These are phyloP conservation scores for Lasiosphaeriaceae sp. DNA, from an alignment of 495 filamentous ascomycete genomes.

Conservation along the genomic window DNA sequence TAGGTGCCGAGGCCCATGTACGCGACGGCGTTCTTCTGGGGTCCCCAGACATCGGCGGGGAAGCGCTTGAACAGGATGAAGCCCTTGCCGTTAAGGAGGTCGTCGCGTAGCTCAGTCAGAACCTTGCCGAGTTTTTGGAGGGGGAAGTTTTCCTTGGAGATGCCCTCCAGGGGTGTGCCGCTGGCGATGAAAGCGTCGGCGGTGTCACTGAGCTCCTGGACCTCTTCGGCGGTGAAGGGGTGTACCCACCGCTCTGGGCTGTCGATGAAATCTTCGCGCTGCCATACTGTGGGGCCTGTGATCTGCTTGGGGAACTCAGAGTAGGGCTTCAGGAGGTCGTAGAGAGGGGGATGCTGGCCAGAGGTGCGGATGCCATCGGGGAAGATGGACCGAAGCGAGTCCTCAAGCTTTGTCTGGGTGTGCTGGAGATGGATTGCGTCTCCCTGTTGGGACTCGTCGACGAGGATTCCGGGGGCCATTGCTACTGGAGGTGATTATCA, in stretches of 20 bases:
- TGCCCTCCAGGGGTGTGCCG: slow-evolving; percentile 64
- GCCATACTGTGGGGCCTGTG: slow-evolving; percentile 74
- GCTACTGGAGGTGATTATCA: not conserved
- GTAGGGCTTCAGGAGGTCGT: slow-evolving; percentile 63
- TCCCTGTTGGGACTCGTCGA: slow-evolving; percentile 19
- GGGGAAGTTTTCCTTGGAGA: slow-evolving; percentile 66
- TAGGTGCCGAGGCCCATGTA: slow-evolving; percentile 90
- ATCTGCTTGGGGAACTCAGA: slow-evolving; percentile 70
- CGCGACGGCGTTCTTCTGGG: slow-evolving; percentile 73
- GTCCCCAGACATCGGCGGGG: slow-evolving; percentile 72
- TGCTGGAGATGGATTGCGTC: not conserved
- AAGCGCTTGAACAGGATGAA: slow-evolving; percentile 88
- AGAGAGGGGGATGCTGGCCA: slow-evolving; percentile 75
- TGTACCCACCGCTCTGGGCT: slow-evolving; percentile 79
- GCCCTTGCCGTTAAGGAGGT: slow-evolving; percentile 78
- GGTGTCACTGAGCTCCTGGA: slow-evolving; percentile 61
- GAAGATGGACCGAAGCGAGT: slow-evolving; percentile 32
- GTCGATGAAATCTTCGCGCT: slow-evolving; percentile 63
- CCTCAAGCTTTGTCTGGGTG: slow-evolving; percentile 17
- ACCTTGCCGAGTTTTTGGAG: slow-evolving; percentile 58
- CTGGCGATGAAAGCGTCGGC: slow-evolving; percentile 65
- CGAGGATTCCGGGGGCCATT: slow-evolving; percentile 34
- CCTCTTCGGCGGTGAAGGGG: slow-evolving; percentile 60
- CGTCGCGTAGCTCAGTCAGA: slow-evolving; percentile 56
- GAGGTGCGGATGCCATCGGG: slow-evolving; percentile 60